phyloP scores from a whole-genome alignment of 768 basidiomycete genomes.

The Lactifluus echinatus region DNA sequence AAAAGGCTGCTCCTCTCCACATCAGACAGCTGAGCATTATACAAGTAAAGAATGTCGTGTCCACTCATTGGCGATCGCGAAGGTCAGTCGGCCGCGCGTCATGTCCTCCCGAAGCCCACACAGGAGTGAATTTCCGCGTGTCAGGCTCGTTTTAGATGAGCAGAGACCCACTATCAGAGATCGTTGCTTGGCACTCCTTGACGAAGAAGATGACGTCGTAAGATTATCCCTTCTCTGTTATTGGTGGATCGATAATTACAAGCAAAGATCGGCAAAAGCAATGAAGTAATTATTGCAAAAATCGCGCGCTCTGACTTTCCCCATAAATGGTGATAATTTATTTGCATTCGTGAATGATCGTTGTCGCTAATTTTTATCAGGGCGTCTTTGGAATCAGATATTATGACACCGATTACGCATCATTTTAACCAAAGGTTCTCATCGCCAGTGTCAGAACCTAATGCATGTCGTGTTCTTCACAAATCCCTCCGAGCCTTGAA shows the following conservation, averaged over 20 bases:
- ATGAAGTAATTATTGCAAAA: conserved; percentile 65
- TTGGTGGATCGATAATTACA: conserved; percentile 9
- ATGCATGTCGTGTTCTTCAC: conserved; percentile 42
- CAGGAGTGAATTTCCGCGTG: conserved; percentile 7
- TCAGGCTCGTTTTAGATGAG: conserved; percentile 59
- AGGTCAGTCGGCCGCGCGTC: conserved; percentile 41
- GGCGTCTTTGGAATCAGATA: conserved; percentile 47
- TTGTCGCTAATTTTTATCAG: conserved; percentile 29
- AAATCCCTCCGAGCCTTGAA: conserved; percentile 59
- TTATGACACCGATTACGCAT: conserved; percentile 47
- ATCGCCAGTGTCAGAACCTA: conserved; percentile 31
- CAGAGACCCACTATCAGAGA: conserved; percentile 57
- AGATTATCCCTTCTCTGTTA: conserved; percentile 17
- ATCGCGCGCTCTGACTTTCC: conserved; percentile 77
- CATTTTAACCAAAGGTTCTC: conserved; percentile 42
- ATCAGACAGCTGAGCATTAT: conserved; percentile 79
- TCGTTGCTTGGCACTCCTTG: conserved; percentile 56
- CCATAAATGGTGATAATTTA: conserved; percentile 46
- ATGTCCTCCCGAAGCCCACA: neutral
- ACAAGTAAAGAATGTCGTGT: conserved; percentile 78
- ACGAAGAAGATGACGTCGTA: conserved; percentile 74
- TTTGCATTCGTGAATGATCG: neutral
- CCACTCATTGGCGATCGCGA: conserved; percentile 68
- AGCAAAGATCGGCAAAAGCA: conserved; percentile 66
- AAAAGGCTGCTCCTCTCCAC: conserved; percentile 46